A percentile compares a stretch with the other conserved stretches of the same genome.
These are phyloP conservation scores for Tolypocladium guangdongense DNA, from an alignment of 2,329 filamentous ascomycete species.

Conservation along the genomic window DNA sequence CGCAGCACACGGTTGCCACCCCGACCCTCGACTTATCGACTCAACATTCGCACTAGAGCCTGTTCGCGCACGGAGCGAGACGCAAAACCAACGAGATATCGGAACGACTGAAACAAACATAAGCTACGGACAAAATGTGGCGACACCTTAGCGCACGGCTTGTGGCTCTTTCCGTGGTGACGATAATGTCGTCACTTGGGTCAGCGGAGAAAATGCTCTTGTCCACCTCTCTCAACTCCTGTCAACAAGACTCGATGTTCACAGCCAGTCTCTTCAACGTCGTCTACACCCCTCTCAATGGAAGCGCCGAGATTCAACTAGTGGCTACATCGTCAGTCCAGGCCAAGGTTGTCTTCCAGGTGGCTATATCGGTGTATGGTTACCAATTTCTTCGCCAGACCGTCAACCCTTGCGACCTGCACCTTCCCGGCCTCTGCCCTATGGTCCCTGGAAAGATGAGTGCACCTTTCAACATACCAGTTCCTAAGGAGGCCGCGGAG, in stretches of 20 bases:
- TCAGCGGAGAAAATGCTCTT: constrained; percentile 58
- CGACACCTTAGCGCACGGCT: constrained; percentile 32
- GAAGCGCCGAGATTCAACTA: constrained; percentile 61
- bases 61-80: background rate
- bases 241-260: constrained; percentile 75
- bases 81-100: background rate
- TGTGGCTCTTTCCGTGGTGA: constrained; percentile 32
- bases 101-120: background rate
- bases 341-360: constrained; percentile 68
- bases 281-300: constrained; percentile 64
- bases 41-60: too few species aligned
- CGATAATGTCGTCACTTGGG: constrained; percentile 33
- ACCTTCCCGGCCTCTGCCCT: constrained; percentile 70
- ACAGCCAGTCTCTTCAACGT: constrained; percentile 84
- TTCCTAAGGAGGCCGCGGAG: constrained; percentile 45
- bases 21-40: background rate
- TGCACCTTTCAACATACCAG: constrained; percentile 55
- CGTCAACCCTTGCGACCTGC: constrained; percentile 64
- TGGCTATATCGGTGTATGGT: constrained; percentile 73
- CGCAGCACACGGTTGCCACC: background rate
- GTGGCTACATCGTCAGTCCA: constrained; percentile 72
- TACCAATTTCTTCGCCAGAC: constrained; percentile 56
- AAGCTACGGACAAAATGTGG: constrained; percentile 25
- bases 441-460: constrained; percentile 80
- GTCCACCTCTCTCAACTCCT: constrained; percentile 75